Evolutionary conservation across 139 green algal species (phyloP), one percentile per base, ranked within the genome.

Genomic region (Yamagishiella unicocca): DNA sequence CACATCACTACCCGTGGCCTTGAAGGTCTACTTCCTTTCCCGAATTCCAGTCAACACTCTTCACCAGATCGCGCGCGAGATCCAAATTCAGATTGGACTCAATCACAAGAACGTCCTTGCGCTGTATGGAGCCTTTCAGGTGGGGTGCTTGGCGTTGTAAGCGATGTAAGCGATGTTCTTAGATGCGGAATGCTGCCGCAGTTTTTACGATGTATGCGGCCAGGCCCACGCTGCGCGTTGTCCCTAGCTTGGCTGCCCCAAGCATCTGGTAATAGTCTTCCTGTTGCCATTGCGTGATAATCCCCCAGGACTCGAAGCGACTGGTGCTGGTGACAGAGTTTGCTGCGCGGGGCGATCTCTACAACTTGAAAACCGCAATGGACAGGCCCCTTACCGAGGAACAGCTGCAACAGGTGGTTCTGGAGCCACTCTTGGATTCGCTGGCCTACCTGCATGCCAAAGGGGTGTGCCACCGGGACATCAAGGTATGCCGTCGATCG

Each of bases 381-480:
- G 43, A 64, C 29, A 43, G 72, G n/a, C 64, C n/a, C n/a, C n/a
- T n/a, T n/a, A n/a, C n/a, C n/a, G 78, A 84, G 40, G 21, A 10
- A 38, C 58, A 84, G 37, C 33, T 84, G 1, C 78, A 58, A 4
- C 58, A 71, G 33, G 40, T 27, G 14, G 37, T 83, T 25, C 53
- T 83, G 76, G 76, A 83, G 76, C 76, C 76, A 27, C 27, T 71
- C 54, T 54, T 83, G 53, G 54, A 71, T 21, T 24, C 76, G 50
- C 38, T 84, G 38, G 43, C 53, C 8, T 84, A 84, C 78, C 61
- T 84, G 31, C 78, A 74, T 58, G 58, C 21, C 29, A 27, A 5
- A 29, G 78, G 78, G n/a, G 38, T 84, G 8, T 84, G 78, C 58
- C 78, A 74, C 54, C 50, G 76, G 1, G 76, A 82, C 74, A 82